Conservation (phyloP, 441 rosid genomes). For the Viola pubescens region DNA sequence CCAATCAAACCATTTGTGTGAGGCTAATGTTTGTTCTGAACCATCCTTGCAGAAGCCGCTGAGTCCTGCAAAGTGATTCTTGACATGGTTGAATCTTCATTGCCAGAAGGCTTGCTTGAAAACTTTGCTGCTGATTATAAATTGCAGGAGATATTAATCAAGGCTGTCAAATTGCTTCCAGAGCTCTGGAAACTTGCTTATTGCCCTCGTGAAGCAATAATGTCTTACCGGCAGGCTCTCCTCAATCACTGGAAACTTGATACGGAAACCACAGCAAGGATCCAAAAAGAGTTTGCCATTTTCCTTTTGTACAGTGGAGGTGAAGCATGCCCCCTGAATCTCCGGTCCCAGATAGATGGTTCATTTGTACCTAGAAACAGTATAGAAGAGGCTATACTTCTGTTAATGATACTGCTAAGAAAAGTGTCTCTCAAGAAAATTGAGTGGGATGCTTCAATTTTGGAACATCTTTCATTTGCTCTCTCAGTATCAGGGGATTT, state of each 20-base stretch:
- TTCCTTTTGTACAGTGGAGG: constrained; percentile 76
- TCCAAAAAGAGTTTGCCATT: constrained; percentile 66
- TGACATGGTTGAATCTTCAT: constrained; percentile 75
- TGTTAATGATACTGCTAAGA: constrained; percentile 60
- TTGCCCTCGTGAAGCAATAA: constrained; percentile 52
- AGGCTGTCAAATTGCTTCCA: constrained; percentile 87
- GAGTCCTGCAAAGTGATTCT: constrained; percentile 70
- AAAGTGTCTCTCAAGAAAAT: constrained; percentile 55
- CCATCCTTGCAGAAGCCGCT: constrained; percentile 78
- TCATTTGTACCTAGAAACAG: constrained; percentile 75
- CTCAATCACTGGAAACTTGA: constrained; percentile 76
- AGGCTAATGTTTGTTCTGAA: constrained; percentile 16
- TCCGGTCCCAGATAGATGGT: constrained; percentile 68
- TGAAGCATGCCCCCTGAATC: constrained; percentile 70
- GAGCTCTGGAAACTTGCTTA: constrained; percentile 73
- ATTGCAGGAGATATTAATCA: constrained; percentile 60
- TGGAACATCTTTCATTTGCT: constrained; percentile 76
- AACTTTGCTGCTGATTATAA: constrained; percentile 57
- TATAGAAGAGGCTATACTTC: constrained; percentile 73
- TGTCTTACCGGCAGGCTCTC: constrained; percentile 63
- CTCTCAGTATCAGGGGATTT: constrained; percentile 59
- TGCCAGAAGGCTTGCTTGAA: constrained; percentile 67
- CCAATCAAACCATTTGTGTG: neutral
- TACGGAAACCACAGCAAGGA: constrained; percentile 51
- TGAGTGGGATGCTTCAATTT: constrained; percentile 63